These are phyloP conservation scores for Turnera subulata DNA, from an alignment of 345 rosid genomes.

Conservation along the genomic window DNA sequence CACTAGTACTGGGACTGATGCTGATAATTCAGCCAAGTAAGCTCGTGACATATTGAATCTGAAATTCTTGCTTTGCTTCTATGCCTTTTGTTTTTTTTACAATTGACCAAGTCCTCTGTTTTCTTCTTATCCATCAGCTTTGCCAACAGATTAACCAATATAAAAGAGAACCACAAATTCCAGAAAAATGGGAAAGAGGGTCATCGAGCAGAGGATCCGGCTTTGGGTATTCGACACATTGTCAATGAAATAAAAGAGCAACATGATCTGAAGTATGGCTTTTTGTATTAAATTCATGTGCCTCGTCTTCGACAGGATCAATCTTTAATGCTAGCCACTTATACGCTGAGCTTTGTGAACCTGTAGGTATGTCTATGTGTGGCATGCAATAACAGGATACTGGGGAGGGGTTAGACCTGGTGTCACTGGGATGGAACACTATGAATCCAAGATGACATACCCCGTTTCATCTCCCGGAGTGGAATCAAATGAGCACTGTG, in stretches of 20 bases:
- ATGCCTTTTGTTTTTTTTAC: background rate
- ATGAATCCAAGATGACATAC: conserved; percentile 47
- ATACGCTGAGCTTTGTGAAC: background rate
- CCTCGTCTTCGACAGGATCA: background rate
- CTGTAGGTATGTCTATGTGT: conserved; percentile 49
- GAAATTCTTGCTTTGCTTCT: background rate
- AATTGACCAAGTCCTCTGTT: background rate
- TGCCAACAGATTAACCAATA: conserved; percentile 51
- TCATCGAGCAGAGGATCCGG: conserved; percentile 49
- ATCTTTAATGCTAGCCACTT: background rate
- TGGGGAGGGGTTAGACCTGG: conserved; percentile 66
- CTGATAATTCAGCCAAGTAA: conserved; percentile 68
- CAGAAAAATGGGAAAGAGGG: conserved; percentile 61
- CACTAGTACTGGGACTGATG: conserved; percentile 26
- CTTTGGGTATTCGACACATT: conserved; percentile 51
- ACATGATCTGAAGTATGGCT: conserved; percentile 48
- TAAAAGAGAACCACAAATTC: conserved; percentile 65
- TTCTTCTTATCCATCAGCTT: conserved; percentile 37
- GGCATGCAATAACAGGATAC: conserved; percentile 71
- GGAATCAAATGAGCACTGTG: conserved; percentile 49
- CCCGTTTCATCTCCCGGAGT: conserved; percentile 63
- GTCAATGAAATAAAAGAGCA: conserved; percentile 51
- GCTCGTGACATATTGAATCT: conserved; percentile 11
- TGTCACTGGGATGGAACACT: conserved; percentile 47
- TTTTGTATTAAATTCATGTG: background rate